Conservation (phyloP, 768 basidiomycete genomes). For the Serendipita sp. region DNA sequence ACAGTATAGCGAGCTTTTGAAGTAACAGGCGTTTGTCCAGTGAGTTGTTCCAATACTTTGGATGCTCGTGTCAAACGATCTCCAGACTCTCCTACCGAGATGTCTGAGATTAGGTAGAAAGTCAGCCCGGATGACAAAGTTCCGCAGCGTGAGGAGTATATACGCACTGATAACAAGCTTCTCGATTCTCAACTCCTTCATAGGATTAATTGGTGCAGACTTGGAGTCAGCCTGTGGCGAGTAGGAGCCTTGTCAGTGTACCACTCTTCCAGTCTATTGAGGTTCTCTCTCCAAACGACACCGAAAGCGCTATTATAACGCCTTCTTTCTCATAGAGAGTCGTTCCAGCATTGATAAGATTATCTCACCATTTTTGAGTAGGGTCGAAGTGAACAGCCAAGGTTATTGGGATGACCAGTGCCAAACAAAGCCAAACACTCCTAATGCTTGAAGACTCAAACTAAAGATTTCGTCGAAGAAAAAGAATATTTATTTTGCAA, state of each 20-base stretch:
- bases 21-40: conserved; percentile 97
- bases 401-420: background rate
- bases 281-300: background rate
- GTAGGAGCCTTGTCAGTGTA: no score
- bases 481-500: background rate
- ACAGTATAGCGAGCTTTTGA: conserved; percentile 99
- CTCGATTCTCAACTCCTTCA: conserved; percentile 93
- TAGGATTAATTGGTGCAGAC: conserved; percentile 76
- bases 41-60: conserved; percentile 98
- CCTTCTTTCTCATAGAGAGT: background rate
- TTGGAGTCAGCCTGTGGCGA: conserved; percentile 63
- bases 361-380: background rate
- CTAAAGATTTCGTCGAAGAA: background rate
- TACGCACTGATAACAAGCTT: conserved; percentile 98
- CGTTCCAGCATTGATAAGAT: background rate
- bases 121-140: conserved; percentile 7
- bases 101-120: conserved; percentile 43
- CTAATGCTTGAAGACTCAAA: no score
- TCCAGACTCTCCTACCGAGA: conserved; percentile 99
- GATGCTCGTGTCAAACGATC: conserved; percentile 97
- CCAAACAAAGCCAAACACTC: background rate
- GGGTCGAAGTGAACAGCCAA: background rate
- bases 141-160: conserved; percentile 10
- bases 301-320: background rate
- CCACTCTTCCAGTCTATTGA: no score